A percentile compares a stretch with the other conserved stretches of the same genome.
Conservation (phyloP, 257 asterid species). For the Solanum pinnatisectum region DNA sequence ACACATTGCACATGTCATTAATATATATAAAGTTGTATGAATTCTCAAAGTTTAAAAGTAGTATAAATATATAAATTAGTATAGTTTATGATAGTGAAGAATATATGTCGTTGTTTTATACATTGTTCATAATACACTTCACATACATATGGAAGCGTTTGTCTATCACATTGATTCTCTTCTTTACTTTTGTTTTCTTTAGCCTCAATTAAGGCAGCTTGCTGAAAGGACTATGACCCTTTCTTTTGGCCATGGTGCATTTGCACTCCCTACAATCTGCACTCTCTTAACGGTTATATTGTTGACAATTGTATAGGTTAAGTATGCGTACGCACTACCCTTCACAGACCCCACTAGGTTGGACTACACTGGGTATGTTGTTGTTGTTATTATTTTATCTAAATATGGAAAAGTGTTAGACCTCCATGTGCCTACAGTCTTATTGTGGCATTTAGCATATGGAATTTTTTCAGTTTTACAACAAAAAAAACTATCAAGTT, state of each 20-base stretch:
- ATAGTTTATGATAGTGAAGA: no score
- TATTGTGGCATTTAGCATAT: neutral
- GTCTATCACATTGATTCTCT: neutral
- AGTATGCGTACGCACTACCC: neutral
- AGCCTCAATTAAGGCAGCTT: conserved; percentile 96
- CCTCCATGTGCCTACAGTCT: neutral
- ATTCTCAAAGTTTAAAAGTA: no score
- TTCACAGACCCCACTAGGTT: neutral
- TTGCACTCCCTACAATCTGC: conserved; percentile 82
- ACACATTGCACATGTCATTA: no score
- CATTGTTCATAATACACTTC: neutral
- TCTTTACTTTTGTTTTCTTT: neutral
- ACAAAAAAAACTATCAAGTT: neutral
- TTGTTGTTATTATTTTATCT: neutral
- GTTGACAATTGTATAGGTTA: no score
- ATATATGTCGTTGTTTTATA: no score
- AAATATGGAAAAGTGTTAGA: neutral
- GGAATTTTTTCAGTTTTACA: neutral
- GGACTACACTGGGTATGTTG: neutral
- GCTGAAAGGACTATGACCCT: conserved; percentile 95
- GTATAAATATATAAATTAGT: no score
- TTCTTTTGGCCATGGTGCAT: conserved; percentile 97
- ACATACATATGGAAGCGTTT: neutral
- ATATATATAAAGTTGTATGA: no score
- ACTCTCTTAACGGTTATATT: conserved; percentile 58